Evolutionary conservation across 2,329 filamentous ascomycete genomes (phyloP), one percentile per base, ranked within the genome.

Genomic region (Piedraia hortae): DNA sequence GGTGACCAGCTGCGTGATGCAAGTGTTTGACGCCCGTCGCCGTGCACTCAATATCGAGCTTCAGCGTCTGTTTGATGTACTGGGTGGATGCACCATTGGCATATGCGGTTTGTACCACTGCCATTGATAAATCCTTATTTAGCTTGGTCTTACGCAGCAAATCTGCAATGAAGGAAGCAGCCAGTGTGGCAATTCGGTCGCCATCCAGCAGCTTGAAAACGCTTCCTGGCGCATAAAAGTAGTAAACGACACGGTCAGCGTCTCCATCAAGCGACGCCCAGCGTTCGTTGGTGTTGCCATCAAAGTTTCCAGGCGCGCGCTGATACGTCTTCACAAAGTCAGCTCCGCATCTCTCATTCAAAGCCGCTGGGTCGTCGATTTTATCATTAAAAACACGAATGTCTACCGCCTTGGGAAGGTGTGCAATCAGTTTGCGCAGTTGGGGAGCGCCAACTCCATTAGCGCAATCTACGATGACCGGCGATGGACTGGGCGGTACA

Each of bases 241-340:
- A 91, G 56, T 89, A 93, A 26, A 93, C 75, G 28, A 97, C 57
- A 26, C 85, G 73, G 44, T 97, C 85, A 9, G 85, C 85, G 41
- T 97, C 85, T 23, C 85, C 85, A 35, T 97, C 85, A 26, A 90
- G 60, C 5, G 82, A 91, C 46, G 74, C 82, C 56, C 67, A 82
- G 27, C 85, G 70, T 31, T 71, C 69, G 24, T 71, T 65, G 2
- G 64, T 57, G 14, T 63, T 58, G 19, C 73, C 72, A 43, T 80
- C 77, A 24, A 77, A 82, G 14, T 54, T 69, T 18, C 72, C 72
- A 22, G 85, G 85, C 27, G 77, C 73, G 31, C 78, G 66, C 53
- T 97, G 85, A 49, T 77, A 77, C 10, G 85, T 93, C 55, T 97
- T 97, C 47, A 97, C 85, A 36, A 65, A 93, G 48, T 97, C 85